Evolutionary conservation across 75 land plant species (phyloP), one percentile per base, ranked within the genome.

Genomic region (Azolla pinnata): DNA sequence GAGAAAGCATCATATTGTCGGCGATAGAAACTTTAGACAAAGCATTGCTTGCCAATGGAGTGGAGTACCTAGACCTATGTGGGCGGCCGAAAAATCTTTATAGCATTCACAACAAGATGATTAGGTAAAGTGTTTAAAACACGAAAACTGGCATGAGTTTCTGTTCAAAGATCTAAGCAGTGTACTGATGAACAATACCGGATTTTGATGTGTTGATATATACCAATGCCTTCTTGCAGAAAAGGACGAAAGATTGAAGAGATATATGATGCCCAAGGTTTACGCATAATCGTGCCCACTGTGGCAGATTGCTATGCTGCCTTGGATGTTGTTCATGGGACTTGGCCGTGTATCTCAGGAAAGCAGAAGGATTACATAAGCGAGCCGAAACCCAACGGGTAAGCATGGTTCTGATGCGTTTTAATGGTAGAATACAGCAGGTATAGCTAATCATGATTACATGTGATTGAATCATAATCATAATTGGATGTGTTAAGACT

Each of bases 351-450:
- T 62, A 72, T 83, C 17, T 78, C 86, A 32, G 90, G 90, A 19
- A 85, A 68, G 63, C 45, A 78, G 23, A 93, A 93, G 67, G 98
- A 93, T 55, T 93, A 88, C 63, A 83, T 93, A 17, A 64, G 12
- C 5, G 72, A 73, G 28, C 90, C 98, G n/a, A 93, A 93, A 60
- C 62, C 67, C n/a, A 93, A 93, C 40, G 96, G 98, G 98, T 93
- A 75, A 24, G 75, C n/a, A n/a, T n/a, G n/a, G n/a, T n/a, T n/a
- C n/a, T n/a, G n/a, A n/a, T n/a, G n/a, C n/a, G n/a, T n/a, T n/a
- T n/a, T n/a, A n/a, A n/a, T n/a, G n/a, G n/a, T n/a, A n/a, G n/a
- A n/a, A n/a, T n/a, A n/a, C n/a, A n/a, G n/a, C n/a, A n/a, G n/a
- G n/a, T n/a, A n/a, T n/a, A n/a, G n/a, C n/a, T n/a, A n/a, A n/a